Evolutionary conservation across 371 early-diverging fungal species (phyloP), one percentile per base, ranked within the genome.

Genomic region (Apophysomyces trapeziformis): DNA sequence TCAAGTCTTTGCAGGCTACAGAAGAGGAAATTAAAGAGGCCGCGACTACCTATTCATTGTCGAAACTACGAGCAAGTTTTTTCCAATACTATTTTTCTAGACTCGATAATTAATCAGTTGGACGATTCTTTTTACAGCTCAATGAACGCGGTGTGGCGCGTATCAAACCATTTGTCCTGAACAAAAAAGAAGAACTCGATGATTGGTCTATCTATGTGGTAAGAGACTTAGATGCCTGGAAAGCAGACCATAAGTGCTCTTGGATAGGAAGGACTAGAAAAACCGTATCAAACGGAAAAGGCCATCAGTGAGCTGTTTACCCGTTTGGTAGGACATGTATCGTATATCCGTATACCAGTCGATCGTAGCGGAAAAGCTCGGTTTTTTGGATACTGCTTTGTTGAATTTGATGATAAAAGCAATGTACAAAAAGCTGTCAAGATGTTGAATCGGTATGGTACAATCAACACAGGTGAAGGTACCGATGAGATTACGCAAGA

Each of bases 151-250:
- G 62, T 16, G 57, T 82, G 18, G 70, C 65, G 0, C 68, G 82
- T 50, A 71, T 79, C 37, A 82, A 77, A 21, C 82, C 78, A 0
- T 77, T 68, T 58, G 61, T 76, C 0, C 37, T 54, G 26, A 0
- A 58, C 68, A 11, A 74, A 78, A 74, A 69, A 21, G 67, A 74
- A 32, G 76, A 74, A 50, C 38, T 70, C 14, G 79, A 79, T 26
- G 75, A 72, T 8, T 77, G 75, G 70, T 79, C 82, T 9, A 76
- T 82, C 8, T 79, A 79, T 60, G 79, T 79, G 16, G 75, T 70
- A 71, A 44, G 67, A 32, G 9, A 16, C 1, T 26, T 12, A 32
- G 21, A 5, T 7, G 2, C 21, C 54, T 50, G 21, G 16, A 4
- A 1, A 9, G 6, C 36, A 12, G 36, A 14, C 9, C 44, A 41